Conservation (phyloP, 768 basidiomycete genomes). For the Pisolithus microcarpus region DNA sequence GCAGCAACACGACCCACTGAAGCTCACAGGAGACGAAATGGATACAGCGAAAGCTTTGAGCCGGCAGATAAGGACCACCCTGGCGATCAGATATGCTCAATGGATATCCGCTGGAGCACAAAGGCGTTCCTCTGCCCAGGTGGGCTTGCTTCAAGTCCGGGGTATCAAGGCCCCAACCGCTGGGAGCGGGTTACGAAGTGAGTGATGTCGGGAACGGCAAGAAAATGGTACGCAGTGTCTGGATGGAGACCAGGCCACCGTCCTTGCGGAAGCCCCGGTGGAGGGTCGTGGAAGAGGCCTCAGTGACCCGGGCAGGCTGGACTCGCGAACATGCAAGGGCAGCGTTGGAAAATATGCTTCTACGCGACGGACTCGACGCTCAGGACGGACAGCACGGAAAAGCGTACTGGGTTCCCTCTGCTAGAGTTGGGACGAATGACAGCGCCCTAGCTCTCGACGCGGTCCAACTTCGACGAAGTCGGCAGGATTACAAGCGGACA, state of each 20-base stretch:
- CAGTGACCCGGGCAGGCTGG: constrained; percentile 68
- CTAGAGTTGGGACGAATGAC: constrained; percentile 71
- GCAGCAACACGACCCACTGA: too few species aligned
- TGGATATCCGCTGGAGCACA: too few species aligned
- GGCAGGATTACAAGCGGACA: too few species aligned
- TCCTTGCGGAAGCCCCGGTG: constrained; percentile 67
- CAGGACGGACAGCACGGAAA: constrained; percentile 62
- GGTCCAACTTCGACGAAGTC: too few species aligned
- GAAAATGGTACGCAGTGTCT: constrained; percentile 87
- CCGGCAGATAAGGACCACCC: too few species aligned
- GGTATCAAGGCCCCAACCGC: constrained; percentile 85
- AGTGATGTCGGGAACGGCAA: constrained; percentile 59
- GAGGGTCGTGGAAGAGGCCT: constrained; percentile 56
- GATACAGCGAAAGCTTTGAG: too few species aligned
- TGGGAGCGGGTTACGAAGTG: constrained; percentile 89
- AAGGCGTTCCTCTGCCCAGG: too few species aligned
- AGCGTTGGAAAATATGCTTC: constrained; percentile 84
- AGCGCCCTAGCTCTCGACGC: not conserved
- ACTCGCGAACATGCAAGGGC: constrained; percentile 63
- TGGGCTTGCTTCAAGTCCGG: too few species aligned
- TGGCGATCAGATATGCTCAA: too few species aligned
- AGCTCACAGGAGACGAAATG: too few species aligned
- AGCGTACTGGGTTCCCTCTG: constrained; percentile 85
- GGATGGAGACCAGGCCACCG: constrained; percentile 80
- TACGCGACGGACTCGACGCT: constrained; percentile 86